Evolutionary conservation across 805 yeast genomes (phyloP).

Genomic region (Metschnikowia orientalis): DNA sequence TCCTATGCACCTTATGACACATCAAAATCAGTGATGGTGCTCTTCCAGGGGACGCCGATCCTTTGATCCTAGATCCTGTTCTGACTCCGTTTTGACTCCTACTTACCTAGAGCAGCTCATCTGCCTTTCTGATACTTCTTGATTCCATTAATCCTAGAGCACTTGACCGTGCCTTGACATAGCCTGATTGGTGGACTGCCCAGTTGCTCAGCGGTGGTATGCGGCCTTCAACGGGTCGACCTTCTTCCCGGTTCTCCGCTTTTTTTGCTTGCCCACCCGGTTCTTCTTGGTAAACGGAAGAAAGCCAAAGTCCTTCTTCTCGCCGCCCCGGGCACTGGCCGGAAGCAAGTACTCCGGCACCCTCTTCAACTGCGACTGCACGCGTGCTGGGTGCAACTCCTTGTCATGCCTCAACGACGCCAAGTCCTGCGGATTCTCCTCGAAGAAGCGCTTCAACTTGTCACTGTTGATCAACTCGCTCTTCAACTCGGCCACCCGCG

Average conservation of each 20-base stretch:
- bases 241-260: slow-evolving; percentile 39
- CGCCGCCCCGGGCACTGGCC: slow-evolving; percentile 57
- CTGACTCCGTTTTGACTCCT: no score
- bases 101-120: no score
- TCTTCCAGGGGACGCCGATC: no score
- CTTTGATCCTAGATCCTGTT: no score
- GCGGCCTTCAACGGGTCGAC: slow-evolving; percentile 60
- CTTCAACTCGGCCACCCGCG: slow-evolving; percentile 83
- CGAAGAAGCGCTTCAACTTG: slow-evolving; percentile 88
- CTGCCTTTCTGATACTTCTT: no score
- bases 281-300: slow-evolving; percentile 67
- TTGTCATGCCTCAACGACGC: slow-evolving; percentile 86
- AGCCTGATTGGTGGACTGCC: no score
- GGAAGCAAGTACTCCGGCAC: slow-evolving; percentile 92
- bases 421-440: slow-evolving; percentile 94
- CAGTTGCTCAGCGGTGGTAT: slow-evolving; percentile 8
- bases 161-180: no score
- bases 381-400: slow-evolving; percentile 76
- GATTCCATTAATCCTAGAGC: no score
- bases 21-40: no score
- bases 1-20: no score
- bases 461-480: slow-evolving; percentile 84
- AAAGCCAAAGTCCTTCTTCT: slow-evolving; percentile 56
- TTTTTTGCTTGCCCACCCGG: slow-evolving; percentile 43
- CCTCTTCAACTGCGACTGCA: slow-evolving; percentile 80